Evolutionary conservation across 176 grass and related monocot genomes (phyloP).

Genomic region (Oryza meyeriana): DNA sequence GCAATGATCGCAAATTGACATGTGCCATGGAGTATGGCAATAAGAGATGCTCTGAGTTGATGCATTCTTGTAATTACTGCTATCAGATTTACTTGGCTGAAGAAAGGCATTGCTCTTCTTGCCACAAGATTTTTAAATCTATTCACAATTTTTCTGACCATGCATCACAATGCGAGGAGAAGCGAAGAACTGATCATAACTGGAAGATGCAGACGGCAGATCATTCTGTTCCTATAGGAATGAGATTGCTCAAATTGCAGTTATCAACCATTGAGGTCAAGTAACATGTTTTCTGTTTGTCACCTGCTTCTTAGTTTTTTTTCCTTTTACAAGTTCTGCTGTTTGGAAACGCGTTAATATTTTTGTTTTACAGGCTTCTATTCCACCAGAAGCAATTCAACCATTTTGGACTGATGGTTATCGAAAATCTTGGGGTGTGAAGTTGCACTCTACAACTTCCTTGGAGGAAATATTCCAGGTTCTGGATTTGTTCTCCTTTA

Average conservation of each 20-base stretch:
- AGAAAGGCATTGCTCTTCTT: conserved; percentile 83
- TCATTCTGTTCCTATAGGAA: conserved; percentile 58
- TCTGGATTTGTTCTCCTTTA: conserved; percentile 30
- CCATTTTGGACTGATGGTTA: conserved; percentile 78
- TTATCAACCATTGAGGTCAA: conserved; percentile 74
- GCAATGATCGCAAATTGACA: conserved; percentile 49
- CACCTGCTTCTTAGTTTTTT: conserved; percentile 24
- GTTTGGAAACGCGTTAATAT: conserved; percentile 26
- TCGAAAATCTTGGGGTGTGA: conserved; percentile 88
- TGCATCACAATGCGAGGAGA: conserved; percentile 71
- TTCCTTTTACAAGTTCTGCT: conserved; percentile 8
- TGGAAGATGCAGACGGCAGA: conserved; percentile 61
- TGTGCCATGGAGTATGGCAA: conserved; percentile 69
- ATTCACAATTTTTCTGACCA: conserved; percentile 78
- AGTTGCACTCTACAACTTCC: conserved; percentile 68
- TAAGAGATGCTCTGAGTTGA: conserved; percentile 67
- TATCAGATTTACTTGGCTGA: conserved; percentile 73
- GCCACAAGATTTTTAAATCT: conserved; percentile 81
- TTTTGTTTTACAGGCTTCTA: conserved; percentile 56
- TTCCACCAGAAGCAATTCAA: conserved; percentile 84
- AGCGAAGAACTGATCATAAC: conserved; percentile 53
- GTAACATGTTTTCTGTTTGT: conserved; percentile 7
- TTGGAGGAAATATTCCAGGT: conserved; percentile 69
- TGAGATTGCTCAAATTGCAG: conserved; percentile 77
- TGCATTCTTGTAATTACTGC: conserved; percentile 66